These are phyloP conservation scores for Austroboletus niveus DNA, from an alignment of 1,284 basidiomycete genomes.

Conservation along the genomic window DNA sequence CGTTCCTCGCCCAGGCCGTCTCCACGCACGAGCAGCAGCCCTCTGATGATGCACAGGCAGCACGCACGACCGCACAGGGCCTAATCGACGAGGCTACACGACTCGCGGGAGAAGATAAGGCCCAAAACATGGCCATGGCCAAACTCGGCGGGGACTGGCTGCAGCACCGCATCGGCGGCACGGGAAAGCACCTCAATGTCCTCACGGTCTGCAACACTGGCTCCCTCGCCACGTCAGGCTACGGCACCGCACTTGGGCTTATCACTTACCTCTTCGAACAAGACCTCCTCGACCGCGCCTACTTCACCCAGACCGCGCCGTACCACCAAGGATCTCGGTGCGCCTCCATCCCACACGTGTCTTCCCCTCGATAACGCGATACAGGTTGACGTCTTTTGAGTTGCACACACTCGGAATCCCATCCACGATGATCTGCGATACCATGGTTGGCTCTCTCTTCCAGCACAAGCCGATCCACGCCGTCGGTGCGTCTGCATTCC, in stretches of 20 bases:
- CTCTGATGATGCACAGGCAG: constrained; percentile 37
- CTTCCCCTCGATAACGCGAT: background rate
- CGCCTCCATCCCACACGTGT: background rate
- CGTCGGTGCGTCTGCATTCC: constrained; percentile 55
- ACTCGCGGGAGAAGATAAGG: constrained; percentile 83
- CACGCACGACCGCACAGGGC: constrained; percentile 47
- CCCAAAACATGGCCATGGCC: constrained; percentile 80
- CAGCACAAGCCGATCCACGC: constrained; percentile 84
- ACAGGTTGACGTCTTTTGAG: constrained; percentile 82
- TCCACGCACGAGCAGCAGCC: constrained; percentile 15
- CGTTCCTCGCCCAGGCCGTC: constrained; percentile 36
- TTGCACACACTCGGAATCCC: constrained; percentile 79
- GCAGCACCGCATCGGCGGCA: constrained; percentile 41
- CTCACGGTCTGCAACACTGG: constrained; percentile 97
- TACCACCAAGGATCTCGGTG: constrained; percentile 89
- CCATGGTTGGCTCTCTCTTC: constrained; percentile 91
- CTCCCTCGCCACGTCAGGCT: constrained; percentile 88
- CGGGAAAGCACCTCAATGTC: constrained; percentile 62
- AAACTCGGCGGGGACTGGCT: constrained; percentile 85
- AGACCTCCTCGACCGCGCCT: constrained; percentile 74
- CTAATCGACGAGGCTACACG: constrained; percentile 62
- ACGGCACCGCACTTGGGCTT: constrained; percentile 91
- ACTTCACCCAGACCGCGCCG: constrained; percentile 89
- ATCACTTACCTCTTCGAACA: constrained; percentile 86
- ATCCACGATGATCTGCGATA: constrained; percentile 92